Evolutionary conservation across 192 early-diverging fungal species (phyloP), one percentile per base, ranked within the genome.

Genomic region (Podila horticola): DNA sequence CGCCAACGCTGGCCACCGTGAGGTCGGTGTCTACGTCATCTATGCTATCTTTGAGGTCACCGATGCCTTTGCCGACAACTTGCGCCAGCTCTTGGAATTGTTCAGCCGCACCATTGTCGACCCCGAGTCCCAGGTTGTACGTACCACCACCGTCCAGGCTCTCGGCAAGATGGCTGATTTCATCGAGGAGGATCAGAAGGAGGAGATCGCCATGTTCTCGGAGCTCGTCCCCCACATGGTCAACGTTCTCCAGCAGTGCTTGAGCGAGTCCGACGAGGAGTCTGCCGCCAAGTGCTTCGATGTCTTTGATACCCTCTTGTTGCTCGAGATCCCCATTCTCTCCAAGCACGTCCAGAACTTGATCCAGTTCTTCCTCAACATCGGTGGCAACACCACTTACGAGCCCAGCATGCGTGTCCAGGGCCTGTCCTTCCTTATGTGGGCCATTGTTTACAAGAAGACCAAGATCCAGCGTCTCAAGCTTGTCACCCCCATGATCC

Each of bases 21-120:
- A 94, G 82, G 91, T 97, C 58, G 96, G 95, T 45, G 88, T 95
- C 17, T 97, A 93, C 64, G 92, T 95, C 19, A 84, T 98, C 48
- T 94, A 94, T 74, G 89, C 95, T 50, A 85, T 98, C 66, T 96
- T 96, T 79, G 96, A 98, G 67, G 91, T 92, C 3, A 88, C 93
- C 30, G 95, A 97, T 66, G 83, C 83, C 13, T 88, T 94, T 64
- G 67, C 85, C 33, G 82, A 88, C 34, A 88, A 91, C 48, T 67
- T 94, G 64, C 82, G 83, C 57, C 85, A 94, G 49, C 77, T 97
- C 50, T 91, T 96, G 83, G 83, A 91, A 20, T 85, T 97, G 29
- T 95, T 98, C 82, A 69, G 85, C 65, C 85, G 84, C 38, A 88
- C 94, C 26, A 87, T 96, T 66, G 87, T 87, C 62, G 96, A 98